Evolutionary conservation across 108 stramenopile species (phyloP), one percentile per base, ranked within the genome.

Genomic region (Aurantiochytrium sp.): DNA sequence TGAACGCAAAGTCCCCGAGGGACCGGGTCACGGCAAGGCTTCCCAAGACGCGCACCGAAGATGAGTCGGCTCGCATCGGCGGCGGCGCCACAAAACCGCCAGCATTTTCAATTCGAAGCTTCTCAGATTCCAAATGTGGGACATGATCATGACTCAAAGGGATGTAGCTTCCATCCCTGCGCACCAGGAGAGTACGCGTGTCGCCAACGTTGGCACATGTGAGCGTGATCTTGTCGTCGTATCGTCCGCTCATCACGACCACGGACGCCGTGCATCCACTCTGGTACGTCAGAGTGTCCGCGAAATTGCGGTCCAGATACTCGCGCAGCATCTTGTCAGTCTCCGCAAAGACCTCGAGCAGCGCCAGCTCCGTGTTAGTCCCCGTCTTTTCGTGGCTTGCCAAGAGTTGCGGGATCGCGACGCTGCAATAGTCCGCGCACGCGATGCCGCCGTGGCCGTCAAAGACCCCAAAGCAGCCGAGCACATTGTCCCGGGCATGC

Each of bases 181-280:
- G 45, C n/a, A 83, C 51, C 10, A 47, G 28, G 28, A 83, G 44
- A 35, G 49, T 16, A 6, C 76, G 45, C 4, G 4, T 45, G 51
- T 83, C 76, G 28, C 76, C 76, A 12, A 45, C 76, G 51, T 83
- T 83, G 45, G 76, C 76, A 35, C 76, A 83, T 6, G 76, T 83
- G 25, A 83, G 6, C 5, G 44, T 83, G 4, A 83, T 43, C 2
- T 35, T 83, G 44, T 83, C 51, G 51, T 53, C 76, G 28, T 6
- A 83, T 83, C 23, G 45, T 23, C 12, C 45, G 45, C 35, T 53
- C 14, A 53, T 47, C n/a, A 23, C 4, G 10, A 28, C 51, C 76
- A 83, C 76, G 43, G 49, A 43, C n/a, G 76, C 76, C n/a, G 76
- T 83, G 76, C 76, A 83, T 0, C 76, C 76, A 2, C 18, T 28